Percentiles rank a stretch among this genome's conserved stretches.
Evolutionary conservation across 345 rosid genomes (phyloP).

Genomic region (Cardiospermum halicacabum): DNA sequence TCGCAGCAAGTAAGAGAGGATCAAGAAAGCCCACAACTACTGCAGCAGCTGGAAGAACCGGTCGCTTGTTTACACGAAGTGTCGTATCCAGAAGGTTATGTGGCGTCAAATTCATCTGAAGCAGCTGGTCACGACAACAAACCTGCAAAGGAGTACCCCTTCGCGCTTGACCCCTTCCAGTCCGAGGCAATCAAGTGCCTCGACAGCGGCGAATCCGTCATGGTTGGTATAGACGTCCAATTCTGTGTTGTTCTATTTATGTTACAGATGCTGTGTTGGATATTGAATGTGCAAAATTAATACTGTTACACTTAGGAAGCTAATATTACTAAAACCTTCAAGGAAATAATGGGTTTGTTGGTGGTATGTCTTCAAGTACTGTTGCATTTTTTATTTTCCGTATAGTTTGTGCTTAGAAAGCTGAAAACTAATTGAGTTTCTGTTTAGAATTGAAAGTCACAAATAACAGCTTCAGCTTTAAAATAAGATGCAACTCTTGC

Average conservation of each 20-base stretch:
- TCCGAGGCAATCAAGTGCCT: constrained; percentile 94
- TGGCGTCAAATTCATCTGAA: not conserved
- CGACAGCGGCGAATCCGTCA: constrained; percentile 76
- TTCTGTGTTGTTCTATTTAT: too few relatives aligned
- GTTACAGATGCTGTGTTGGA: not conserved
- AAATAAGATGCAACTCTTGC: not conserved
- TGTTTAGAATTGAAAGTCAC: too few relatives aligned
- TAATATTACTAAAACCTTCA: too few relatives aligned
- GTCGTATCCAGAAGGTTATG: constrained; percentile 13
- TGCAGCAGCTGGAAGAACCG: not conserved
- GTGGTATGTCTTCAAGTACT: not conserved
- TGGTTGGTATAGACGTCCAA: constrained; percentile 43
- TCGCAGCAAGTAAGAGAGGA: not conserved
- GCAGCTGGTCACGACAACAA: constrained; percentile 21
- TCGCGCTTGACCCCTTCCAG: constrained; percentile 92
- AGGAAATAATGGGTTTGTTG: too few relatives aligned
- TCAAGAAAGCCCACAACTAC: not conserved
- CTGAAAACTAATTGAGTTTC: not conserved
- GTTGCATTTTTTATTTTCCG: not conserved
- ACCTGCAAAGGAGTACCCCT: constrained; percentile 90
- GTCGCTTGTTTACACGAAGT: constrained; percentile 14
- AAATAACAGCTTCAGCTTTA: not conserved
- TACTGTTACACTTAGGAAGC: too few relatives aligned
- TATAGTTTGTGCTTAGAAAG: not conserved
- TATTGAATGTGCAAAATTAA: too few relatives aligned